These are phyloP conservation scores for Ceratobasidium sp. DNA, from an alignment of 1,284 basidiomycete species.

Conservation along the genomic window DNA sequence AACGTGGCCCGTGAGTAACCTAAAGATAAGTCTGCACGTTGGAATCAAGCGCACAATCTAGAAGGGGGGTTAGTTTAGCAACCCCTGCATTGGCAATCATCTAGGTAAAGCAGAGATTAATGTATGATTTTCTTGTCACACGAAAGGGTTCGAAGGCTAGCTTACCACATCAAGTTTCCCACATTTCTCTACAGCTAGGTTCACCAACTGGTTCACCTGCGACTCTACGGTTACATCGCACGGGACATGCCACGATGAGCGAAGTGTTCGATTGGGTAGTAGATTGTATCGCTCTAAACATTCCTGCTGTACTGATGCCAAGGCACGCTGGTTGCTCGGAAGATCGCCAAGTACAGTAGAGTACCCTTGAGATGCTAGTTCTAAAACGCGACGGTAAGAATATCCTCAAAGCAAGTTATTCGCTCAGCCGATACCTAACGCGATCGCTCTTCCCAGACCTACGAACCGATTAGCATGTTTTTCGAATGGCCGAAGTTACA, in stretches of 20 bases:
- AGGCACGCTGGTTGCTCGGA: neutral
- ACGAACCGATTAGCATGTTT: neutral
- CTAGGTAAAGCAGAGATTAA: no score
- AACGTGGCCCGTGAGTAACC: neutral
- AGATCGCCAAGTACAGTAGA: constrained; percentile 17
- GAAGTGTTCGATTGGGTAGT: neutral
- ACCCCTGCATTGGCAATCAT: constrained; percentile 33
- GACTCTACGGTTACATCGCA: constrained; percentile 21
- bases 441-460: constrained; percentile 25
- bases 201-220: constrained; percentile 15
- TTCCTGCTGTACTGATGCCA: neutral
- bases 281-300: neutral
- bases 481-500: neutral
- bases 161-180: constrained; percentile 24
- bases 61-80: neutral
- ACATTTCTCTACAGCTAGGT: neutral
- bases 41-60: neutral
- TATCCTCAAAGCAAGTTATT: no score
- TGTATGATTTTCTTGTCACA: no score
- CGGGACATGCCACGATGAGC: neutral
- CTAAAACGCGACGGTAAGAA: neutral
- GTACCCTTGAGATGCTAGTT: constrained; percentile 17
- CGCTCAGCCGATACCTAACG: no score
- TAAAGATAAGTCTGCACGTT: neutral
- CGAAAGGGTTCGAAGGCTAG: no score